phyloP scores from a whole-genome alignment of 1,284 basidiomycete genomes.

The Trametes polyzona region DNA sequence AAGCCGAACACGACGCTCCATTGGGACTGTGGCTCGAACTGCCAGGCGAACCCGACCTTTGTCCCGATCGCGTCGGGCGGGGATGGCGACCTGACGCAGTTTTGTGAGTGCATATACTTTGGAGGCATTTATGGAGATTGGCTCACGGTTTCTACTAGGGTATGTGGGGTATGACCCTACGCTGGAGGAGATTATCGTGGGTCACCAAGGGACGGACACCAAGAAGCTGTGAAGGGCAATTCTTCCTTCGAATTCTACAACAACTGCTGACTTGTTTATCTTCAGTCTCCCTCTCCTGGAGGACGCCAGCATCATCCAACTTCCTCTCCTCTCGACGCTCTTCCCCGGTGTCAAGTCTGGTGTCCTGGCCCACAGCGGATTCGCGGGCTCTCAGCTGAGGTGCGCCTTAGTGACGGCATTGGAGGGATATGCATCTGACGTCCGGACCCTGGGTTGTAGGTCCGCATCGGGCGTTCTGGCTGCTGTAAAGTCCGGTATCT shows the following conservation, averaged over 20 bases:
- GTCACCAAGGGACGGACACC: constrained; percentile 57
- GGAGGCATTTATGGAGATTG: constrained; percentile 21
- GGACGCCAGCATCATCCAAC: constrained; percentile 37
- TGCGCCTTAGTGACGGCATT: constrained; percentile 28
- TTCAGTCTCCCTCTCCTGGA: constrained; percentile 35
- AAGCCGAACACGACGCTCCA: constrained; percentile 32
- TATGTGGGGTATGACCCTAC: constrained; percentile 53
- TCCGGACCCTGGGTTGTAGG: no score
- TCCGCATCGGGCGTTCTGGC: constrained; percentile 41
- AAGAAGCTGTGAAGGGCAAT: constrained; percentile 44
- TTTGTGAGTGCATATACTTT: constrained; percentile 39
- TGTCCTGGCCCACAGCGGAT: constrained; percentile 61
- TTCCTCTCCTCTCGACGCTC: constrained; percentile 37
- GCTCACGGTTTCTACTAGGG: constrained; percentile 27
- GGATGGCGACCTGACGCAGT: constrained; percentile 55
- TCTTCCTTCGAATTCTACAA: neutral
- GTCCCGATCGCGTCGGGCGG: constrained; percentile 64
- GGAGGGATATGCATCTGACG: no score
- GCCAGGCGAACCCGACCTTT: constrained; percentile 55
- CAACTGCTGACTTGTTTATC: neutral
- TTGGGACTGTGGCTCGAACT: constrained; percentile 44
- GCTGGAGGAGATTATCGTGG: constrained; percentile 50
- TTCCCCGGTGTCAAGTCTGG: constrained; percentile 58
- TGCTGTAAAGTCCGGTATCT: constrained; percentile 40
- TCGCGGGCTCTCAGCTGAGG: constrained; percentile 55